phyloP scores from a whole-genome alignment of 306 rosid genomes.

The Vachellia collinsii region DNA sequence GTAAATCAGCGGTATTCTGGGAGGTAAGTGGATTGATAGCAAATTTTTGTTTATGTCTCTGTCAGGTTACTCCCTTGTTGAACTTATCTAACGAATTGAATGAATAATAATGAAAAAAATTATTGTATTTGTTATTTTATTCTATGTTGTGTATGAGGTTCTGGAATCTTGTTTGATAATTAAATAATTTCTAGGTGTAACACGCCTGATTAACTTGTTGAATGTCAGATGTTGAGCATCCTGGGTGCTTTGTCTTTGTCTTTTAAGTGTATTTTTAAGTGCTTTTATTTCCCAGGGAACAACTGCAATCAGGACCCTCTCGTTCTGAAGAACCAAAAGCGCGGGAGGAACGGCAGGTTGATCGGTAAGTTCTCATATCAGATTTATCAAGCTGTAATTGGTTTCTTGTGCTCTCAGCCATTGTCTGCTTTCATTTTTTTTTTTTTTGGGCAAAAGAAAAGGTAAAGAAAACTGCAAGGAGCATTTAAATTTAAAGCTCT shows the following conservation, averaged over 20 bases:
- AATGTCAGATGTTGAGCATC: background rate
- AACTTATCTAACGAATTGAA: background rate
- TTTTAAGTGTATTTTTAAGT: slow-evolving; percentile 6
- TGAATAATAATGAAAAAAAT: background rate
- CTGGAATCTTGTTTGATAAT: slow-evolving; percentile 6
- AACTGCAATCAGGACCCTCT: slow-evolving; percentile 73
- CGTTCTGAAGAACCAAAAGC: slow-evolving; percentile 94
- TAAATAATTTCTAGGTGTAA: slow-evolving; percentile 17
- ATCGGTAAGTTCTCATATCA: slow-evolving; percentile 55
- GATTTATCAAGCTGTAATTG: slow-evolving; percentile 7
- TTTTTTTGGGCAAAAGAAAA: background rate
- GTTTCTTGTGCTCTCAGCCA: slow-evolving; percentile 14
- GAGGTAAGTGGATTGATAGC: slow-evolving; percentile 53
- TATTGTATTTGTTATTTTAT: slow-evolving; percentile 10
- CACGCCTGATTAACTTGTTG: background rate
- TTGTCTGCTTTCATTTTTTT: background rate
- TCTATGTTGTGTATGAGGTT: background rate
- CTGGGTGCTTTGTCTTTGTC: background rate
- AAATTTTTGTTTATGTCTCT: slow-evolving; percentile 12
- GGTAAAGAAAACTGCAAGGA: background rate
- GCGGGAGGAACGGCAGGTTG: slow-evolving; percentile 80
- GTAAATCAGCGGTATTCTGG: slow-evolving; percentile 84
- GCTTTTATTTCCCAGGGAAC: slow-evolving; percentile 71
- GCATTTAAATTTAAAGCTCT: background rate
- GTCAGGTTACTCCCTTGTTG: background rate